Percentiles rank a stretch among this genome's conserved stretches.
phyloP scores from a whole-genome alignment of 352 stramenopile genomes.

The Lagenidium giganteum region DNA sequence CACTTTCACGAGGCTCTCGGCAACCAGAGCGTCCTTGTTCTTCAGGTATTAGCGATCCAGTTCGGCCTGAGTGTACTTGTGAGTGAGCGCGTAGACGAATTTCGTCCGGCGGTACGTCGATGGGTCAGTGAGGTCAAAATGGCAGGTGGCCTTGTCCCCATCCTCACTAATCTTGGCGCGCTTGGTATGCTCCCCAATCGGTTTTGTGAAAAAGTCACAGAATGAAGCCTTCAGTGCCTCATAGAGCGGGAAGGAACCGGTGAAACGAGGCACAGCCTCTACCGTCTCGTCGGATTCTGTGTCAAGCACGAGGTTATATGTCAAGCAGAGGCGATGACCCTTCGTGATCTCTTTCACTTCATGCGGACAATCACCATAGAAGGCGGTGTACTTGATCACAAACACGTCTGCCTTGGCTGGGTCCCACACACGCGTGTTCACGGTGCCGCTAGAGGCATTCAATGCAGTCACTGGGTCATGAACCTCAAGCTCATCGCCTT shows the following conservation, averaged over 20 bases:
- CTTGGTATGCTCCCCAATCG: neutral
- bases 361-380: constrained; percentile 15
- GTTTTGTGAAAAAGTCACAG: constrained; percentile 4
- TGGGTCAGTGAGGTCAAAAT: constrained; percentile 2
- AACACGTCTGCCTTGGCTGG: constrained; percentile 1
- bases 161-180: no score
- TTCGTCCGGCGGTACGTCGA: neutral
- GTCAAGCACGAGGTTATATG: constrained; percentile 13
- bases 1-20: constrained; percentile 1
- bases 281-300: neutral
- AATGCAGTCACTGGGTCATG: neutral
- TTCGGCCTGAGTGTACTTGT: constrained; percentile 10
- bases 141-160: no score
- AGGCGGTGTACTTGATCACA: constrained; percentile 13
- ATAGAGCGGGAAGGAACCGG: constrained; percentile 1
- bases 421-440: constrained; percentile 2
- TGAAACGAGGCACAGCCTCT: constrained; percentile 3
- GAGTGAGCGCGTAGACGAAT: constrained; percentile 6
- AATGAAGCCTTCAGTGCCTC: constrained; percentile 3
- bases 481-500: constrained; percentile 8
- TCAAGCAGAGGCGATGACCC: constrained; percentile 12
- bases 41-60: constrained; percentile 9
- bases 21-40: constrained; percentile 6
- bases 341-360: constrained; percentile 11
- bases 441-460: no score